Conservation (phyloP, 129 eudicot species). For the Helichrysum umbraculigerum region DNA sequence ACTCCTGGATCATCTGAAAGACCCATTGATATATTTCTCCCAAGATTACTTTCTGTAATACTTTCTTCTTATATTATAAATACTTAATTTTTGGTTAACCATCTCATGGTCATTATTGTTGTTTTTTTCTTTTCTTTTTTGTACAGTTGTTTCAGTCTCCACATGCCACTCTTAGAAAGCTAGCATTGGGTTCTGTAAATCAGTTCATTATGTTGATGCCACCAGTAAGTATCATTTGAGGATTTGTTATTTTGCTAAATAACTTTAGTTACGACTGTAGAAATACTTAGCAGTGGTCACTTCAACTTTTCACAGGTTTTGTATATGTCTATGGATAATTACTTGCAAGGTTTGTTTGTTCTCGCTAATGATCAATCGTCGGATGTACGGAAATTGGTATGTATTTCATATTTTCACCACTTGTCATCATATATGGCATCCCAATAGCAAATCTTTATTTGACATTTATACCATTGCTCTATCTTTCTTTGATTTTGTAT, state of each 20-base stretch:
- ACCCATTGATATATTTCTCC: constrained; percentile 86
- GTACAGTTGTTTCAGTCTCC: constrained; percentile 89
- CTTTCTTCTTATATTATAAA: constrained; percentile 14
- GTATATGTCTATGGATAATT: constrained; percentile 81
- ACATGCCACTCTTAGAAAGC: constrained; percentile 71
- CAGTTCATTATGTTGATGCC: constrained; percentile 98
- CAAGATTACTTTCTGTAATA: constrained; percentile 71
- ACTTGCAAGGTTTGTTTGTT: constrained; percentile 91
- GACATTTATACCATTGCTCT: neutral
- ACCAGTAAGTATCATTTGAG: constrained; percentile 54
- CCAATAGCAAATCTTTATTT: neutral
- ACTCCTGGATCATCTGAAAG: constrained; percentile 84
- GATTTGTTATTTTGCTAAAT: constrained; percentile 6
- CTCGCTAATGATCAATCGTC: constrained; percentile 87
- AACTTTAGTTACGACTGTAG: constrained; percentile 17
- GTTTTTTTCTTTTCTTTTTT: constrained; percentile 1
- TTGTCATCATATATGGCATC: constrained; percentile 5
- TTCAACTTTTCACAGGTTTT: constrained; percentile 50
- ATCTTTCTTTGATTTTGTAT: neutral
- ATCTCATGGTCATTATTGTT: constrained; percentile 11
- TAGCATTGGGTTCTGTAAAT: constrained; percentile 80
- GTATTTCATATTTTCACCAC: constrained; percentile 4
- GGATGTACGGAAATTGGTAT: constrained; percentile 97
- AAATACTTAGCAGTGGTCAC: constrained; percentile 15
- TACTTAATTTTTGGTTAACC: neutral